These are phyloP conservation scores for Plantago major DNA, from an alignment of 257 asterid genomes.

Conservation along the genomic window DNA sequence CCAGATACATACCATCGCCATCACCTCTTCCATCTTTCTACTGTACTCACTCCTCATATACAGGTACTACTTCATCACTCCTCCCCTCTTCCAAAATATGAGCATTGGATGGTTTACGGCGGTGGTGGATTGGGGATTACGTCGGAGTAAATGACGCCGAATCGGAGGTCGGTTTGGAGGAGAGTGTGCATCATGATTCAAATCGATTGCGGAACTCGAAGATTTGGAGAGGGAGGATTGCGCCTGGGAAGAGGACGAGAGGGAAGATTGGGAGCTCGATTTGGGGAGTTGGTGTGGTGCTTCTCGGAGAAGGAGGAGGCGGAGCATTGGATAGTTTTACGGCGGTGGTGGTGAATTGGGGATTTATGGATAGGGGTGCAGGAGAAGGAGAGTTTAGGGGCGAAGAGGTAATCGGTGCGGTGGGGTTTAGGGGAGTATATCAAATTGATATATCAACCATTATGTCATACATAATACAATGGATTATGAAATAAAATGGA, in stretches of 20 bases:
- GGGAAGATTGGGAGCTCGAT: constrained; percentile 96
- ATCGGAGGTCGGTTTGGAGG: constrained; percentile 91
- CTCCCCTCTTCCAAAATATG: too few relatives aligned
- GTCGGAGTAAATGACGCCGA: constrained; percentile 93
- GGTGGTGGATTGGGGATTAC: constrained; percentile 66
- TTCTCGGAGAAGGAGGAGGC: constrained; percentile 86
- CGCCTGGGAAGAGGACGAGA: constrained; percentile 91
- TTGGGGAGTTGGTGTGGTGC: constrained; percentile 59
- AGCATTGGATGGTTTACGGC: too few relatives aligned
- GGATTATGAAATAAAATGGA: too few relatives aligned
- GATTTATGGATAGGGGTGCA: constrained; percentile 39
- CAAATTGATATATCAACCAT: too few relatives aligned
- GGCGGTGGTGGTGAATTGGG: background rate
- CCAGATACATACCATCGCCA: too few relatives aligned
- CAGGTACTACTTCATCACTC: too few relatives aligned
- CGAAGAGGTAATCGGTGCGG: constrained; percentile 15
- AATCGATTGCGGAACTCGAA: constrained; percentile 93
- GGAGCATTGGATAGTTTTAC: constrained; percentile 47
- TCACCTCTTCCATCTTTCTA: too few relatives aligned
- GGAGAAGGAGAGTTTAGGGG: constrained; percentile 35
- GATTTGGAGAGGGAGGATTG: constrained; percentile 82
- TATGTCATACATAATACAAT: too few relatives aligned
- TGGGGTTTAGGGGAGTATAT: constrained; percentile 43
- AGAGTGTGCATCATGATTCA: constrained; percentile 99
- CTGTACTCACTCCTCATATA: too few relatives aligned